These are phyloP conservation scores for Gaertneriomyces sp. DNA, from an alignment of 192 early-diverging fungal genomes.

Conservation along the genomic window DNA sequence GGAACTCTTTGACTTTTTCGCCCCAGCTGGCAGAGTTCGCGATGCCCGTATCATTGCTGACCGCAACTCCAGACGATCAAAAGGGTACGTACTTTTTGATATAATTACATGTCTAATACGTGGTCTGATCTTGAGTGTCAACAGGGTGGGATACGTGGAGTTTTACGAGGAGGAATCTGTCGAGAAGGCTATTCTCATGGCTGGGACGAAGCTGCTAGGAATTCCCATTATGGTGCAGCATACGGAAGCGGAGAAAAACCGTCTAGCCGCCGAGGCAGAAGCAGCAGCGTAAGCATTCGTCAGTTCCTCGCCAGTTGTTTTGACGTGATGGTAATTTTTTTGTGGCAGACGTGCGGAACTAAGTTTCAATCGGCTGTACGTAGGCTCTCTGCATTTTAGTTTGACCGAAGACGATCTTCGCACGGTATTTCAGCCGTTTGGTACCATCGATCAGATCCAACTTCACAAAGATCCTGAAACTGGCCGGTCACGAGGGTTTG, in stretches of 20 bases:
- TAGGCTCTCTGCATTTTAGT: slow-evolving; percentile 45
- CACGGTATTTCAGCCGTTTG: slow-evolving; percentile 80
- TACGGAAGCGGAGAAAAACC: slow-evolving; percentile 93
- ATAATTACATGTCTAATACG: background rate
- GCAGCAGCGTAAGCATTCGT: slow-evolving; percentile 22
- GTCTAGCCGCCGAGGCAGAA: slow-evolving; percentile 50
- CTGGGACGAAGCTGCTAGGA: slow-evolving; percentile 81
- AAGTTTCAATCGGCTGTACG: slow-evolving; percentile 37
- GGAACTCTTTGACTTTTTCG: slow-evolving; percentile 89
- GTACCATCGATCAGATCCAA: slow-evolving; percentile 76
- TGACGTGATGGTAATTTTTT: slow-evolving; percentile 45
- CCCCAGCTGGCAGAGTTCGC: slow-evolving; percentile 69
- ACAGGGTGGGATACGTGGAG: slow-evolving; percentile 94
- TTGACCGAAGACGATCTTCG: slow-evolving; percentile 67
- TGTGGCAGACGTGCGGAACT: slow-evolving; percentile 13
- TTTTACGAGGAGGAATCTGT: slow-evolving; percentile 86
- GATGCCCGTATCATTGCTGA: slow-evolving; percentile 89
- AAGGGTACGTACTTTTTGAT: slow-evolving; percentile 60
- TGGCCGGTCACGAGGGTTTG: slow-evolving; percentile 70
- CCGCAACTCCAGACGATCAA: slow-evolving; percentile 63
- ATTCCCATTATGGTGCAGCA: slow-evolving; percentile 91
- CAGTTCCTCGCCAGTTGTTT: background rate
- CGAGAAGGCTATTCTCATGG: slow-evolving; percentile 76
- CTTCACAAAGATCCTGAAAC: slow-evolving; percentile 72
- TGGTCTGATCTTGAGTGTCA: background rate